Evolutionary conservation across 83 land plant species (phyloP).

Genomic region (Thuja plicata): DNA sequence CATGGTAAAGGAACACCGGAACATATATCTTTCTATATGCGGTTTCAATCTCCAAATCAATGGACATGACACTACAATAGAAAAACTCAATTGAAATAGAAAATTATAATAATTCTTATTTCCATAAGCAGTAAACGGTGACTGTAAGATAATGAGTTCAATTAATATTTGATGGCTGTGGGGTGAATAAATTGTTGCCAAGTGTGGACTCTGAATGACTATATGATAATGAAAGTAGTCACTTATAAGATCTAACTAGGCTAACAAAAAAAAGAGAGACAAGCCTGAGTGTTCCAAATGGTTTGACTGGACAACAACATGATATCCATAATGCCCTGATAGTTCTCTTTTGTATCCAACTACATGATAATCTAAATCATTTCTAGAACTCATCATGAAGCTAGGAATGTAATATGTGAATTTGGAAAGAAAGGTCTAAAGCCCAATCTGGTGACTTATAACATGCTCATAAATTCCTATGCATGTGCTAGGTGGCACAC

Average conservation of each 20-base stretch:
- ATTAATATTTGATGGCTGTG: too few relatives aligned
- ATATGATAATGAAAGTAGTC: not conserved
- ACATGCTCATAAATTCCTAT: constrained; percentile 88
- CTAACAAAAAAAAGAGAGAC: not conserved
- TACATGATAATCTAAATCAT: not conserved
- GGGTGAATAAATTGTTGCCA: too few relatives aligned
- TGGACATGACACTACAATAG: too few relatives aligned
- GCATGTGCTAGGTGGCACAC: constrained; percentile 71
- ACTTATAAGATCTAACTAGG: not conserved
- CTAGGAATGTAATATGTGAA: constrained; percentile 77
- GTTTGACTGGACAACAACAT: not conserved
- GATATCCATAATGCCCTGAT: not conserved
- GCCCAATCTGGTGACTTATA: constrained; percentile 79
- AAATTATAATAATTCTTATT: too few relatives aligned
- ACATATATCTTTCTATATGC: too few relatives aligned
- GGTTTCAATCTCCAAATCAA: too few relatives aligned
- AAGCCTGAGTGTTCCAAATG: too few relatives aligned
- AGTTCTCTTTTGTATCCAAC: not conserved
- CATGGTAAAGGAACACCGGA: too few relatives aligned
- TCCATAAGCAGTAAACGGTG: too few relatives aligned
- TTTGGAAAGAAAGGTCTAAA: constrained; percentile 59
- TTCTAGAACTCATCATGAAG: constrained; percentile 36
- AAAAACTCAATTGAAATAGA: too few relatives aligned
- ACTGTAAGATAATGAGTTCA: too few relatives aligned
- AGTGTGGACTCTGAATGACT: not conserved